These are phyloP conservation scores for Aspergillus sergii DNA, from an alignment of 2,329 filamentous ascomycete genomes.

Conservation along the genomic window DNA sequence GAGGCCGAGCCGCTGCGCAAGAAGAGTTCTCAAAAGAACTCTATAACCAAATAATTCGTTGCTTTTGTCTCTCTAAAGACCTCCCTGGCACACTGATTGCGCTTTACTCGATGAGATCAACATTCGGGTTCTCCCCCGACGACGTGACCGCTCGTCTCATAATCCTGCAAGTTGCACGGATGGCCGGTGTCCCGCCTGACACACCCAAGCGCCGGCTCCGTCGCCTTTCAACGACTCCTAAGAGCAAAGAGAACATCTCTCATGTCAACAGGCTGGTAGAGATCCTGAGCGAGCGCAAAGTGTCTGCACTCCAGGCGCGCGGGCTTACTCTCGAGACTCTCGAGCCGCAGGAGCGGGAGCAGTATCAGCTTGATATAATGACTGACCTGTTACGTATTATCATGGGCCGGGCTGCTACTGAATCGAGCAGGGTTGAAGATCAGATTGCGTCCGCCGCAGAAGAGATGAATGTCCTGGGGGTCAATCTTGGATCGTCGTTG, in stretches of 20 bases:
- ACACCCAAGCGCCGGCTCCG: conserved; percentile 42
- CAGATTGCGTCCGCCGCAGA: conserved; percentile 36
- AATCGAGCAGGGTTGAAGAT: conserved; percentile 34
- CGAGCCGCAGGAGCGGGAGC: conserved; percentile 39
- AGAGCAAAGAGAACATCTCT: conserved; percentile 48
- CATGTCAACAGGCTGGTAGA: conserved; percentile 50
- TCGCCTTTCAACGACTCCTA: conserved; percentile 43
- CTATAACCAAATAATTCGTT: conserved; percentile 56
- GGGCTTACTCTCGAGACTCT: conserved; percentile 39
- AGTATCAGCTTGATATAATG: conserved; percentile 48
- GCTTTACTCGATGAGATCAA: conserved; percentile 47
- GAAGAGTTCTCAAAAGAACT: conserved; percentile 51
- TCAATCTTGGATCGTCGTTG: conserved; percentile 35
- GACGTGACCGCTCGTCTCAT: conserved; percentile 51
- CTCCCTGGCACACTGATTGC: conserved; percentile 53
- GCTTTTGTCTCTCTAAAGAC: conserved; percentile 55
- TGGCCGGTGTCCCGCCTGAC: conserved; percentile 39
- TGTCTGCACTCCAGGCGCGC: conserved; percentile 32
- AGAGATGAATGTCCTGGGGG: conserved; percentile 39
- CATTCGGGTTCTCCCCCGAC: conserved; percentile 51
- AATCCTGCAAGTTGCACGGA: conserved; percentile 52
- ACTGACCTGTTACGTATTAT: conserved; percentile 44
- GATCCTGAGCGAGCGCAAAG: conserved; percentile 44
- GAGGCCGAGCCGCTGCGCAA: conserved; percentile 30
- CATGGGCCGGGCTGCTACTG: conserved; percentile 36